These are phyloP conservation scores for Ogataea paraovalis DNA, from an alignment of 805 yeast species.

Conservation along the genomic window DNA sequence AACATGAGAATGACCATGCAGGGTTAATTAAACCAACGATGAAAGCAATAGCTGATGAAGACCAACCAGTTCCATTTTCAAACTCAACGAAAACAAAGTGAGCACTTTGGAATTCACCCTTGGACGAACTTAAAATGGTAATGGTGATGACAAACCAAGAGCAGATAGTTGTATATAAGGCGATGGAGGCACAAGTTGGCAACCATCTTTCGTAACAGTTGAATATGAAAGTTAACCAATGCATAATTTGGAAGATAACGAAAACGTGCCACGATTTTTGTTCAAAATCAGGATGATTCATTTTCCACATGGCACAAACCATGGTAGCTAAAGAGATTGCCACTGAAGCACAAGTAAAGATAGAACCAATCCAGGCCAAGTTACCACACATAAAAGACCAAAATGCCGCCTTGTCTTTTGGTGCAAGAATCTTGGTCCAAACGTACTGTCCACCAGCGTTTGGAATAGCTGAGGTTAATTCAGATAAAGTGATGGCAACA, in stretches of 20 bases:
- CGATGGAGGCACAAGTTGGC: constrained; percentile 46
- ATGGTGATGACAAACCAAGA: constrained; percentile 54
- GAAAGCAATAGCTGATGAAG: constrained; percentile 54
- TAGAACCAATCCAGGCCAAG: constrained; percentile 57
- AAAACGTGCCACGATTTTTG: constrained; percentile 53
- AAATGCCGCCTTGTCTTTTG: constrained; percentile 41
- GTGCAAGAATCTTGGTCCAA: constrained; percentile 55
- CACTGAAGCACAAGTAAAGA: constrained; percentile 60
- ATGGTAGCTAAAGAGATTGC: constrained; percentile 51
- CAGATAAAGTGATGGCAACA: constrained; percentile 50
- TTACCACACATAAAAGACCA: constrained; percentile 59
- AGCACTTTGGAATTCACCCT: constrained; percentile 49
- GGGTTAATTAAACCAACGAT: constrained; percentile 70
- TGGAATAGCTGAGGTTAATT: constrained; percentile 49
- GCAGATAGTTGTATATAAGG: constrained; percentile 48
- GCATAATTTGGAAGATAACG: constrained; percentile 44
- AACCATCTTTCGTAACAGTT: constrained; percentile 49
- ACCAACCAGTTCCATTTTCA: constrained; percentile 59
- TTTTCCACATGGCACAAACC: constrained; percentile 45
- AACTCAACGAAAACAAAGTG: constrained; percentile 51
- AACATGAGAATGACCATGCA: constrained; percentile 64
- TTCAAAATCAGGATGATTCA: constrained; percentile 29
- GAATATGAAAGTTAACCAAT: constrained; percentile 39
- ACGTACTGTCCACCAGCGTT: constrained; percentile 58
- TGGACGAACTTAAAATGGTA: constrained; percentile 47